Evolutionary conservation across 768 basidiomycete genomes (phyloP).

Genomic region (Kwoniella sp.): DNA sequence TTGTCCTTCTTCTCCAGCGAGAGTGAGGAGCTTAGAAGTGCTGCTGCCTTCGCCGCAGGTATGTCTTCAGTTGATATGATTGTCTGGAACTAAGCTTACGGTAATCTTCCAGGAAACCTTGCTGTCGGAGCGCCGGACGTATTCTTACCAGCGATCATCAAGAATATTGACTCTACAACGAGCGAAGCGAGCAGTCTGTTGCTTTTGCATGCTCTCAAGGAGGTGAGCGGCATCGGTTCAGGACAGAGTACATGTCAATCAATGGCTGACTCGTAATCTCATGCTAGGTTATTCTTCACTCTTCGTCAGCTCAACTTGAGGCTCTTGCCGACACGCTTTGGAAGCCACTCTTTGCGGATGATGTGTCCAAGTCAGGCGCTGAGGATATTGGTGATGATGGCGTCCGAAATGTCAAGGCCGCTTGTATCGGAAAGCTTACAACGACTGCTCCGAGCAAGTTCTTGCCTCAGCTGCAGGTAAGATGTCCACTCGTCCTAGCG

Average conservation of each 20-base stretch:
- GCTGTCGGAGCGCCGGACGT: slow-evolving; percentile 87
- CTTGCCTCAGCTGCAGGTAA: slow-evolving; percentile 85
- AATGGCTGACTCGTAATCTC: not conserved
- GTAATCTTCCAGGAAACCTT: slow-evolving; percentile 70
- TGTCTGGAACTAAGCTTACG: not conserved
- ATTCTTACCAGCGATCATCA: slow-evolving; percentile 83
- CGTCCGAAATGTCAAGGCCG: slow-evolving; percentile 90
- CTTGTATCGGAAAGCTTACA: slow-evolving; percentile 92
- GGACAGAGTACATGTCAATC: not conserved
- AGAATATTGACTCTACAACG: slow-evolving; percentile 60
- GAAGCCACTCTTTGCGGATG: slow-evolving; percentile 88
- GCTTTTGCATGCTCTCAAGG: slow-evolving; percentile 88
- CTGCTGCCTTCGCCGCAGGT: slow-evolving; percentile 94
- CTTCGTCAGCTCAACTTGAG: slow-evolving; percentile 79
- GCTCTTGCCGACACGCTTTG: slow-evolving; percentile 85
- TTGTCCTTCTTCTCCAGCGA: slow-evolving; percentile 75
- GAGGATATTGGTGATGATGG: slow-evolving; percentile 68
- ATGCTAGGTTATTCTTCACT: slow-evolving; percentile 83
- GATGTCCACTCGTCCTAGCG: slow-evolving; percentile 59
- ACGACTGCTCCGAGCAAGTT: slow-evolving; percentile 88
- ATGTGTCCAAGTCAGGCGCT: slow-evolving; percentile 44
- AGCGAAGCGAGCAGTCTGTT: slow-evolving; percentile 74
- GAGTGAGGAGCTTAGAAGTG: slow-evolving; percentile 81
- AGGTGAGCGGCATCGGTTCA: slow-evolving; percentile 61
- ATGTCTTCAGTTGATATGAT: slow-evolving; percentile 29